Conservation (phyloP, 1,284 basidiomycete species). For the Peniophora sp. region DNA sequence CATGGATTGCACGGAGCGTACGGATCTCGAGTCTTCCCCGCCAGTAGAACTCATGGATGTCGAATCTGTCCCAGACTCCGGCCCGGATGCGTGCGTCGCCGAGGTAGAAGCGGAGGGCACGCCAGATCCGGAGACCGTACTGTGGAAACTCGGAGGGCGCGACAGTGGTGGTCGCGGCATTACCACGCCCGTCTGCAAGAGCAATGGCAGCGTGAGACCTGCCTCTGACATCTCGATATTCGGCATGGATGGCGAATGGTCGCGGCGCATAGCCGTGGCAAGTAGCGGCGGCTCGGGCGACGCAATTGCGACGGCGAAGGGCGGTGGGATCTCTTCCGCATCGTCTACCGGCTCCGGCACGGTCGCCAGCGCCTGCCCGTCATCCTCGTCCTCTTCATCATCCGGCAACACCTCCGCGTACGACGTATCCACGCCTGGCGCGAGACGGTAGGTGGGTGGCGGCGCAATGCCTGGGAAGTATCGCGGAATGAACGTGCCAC, state of each 20-base stretch:
- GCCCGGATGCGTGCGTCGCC: too few species aligned
- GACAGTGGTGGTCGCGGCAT: not conserved
- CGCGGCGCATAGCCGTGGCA: not conserved
- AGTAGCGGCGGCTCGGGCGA: constrained; percentile 6
- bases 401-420: not conserved
- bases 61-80: too few species aligned
- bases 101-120: too few species aligned
- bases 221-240: not conserved
- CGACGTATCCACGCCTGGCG: not conserved
- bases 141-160: not conserved
- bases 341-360: not conserved
- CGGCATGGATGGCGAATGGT: not conserved
- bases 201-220: not conserved
- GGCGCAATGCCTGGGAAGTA: constrained; percentile 44
- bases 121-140: not conserved
- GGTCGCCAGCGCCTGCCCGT: too few species aligned
- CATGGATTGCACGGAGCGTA: too few species aligned
- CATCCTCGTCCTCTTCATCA: not conserved
- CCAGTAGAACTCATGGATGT: too few species aligned
- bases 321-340: constrained; percentile 4
- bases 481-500: constrained; percentile 41
- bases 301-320: constrained; percentile 7
- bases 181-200: not conserved
- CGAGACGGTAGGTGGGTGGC: constrained; percentile 28
- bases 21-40: too few species aligned